Percentiles rank a stretch among this genome's conserved stretches.
Evolutionary conservation across 2,329 filamentous ascomycete species (phyloP).

Genomic region (Aspergillus glaucus): DNA sequence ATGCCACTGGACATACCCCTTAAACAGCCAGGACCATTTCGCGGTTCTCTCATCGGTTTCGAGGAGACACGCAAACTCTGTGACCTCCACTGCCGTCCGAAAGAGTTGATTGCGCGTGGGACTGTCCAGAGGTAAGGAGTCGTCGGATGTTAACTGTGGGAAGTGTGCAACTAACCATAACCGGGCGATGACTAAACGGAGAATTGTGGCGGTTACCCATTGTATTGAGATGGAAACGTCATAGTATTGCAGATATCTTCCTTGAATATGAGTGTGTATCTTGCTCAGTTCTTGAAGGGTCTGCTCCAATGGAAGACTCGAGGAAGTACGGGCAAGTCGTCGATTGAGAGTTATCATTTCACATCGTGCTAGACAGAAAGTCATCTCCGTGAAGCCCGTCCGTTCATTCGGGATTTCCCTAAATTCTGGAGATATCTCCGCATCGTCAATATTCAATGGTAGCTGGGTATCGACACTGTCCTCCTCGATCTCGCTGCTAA

Average conservation of each 20-base stretch:
- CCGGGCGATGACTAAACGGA: conserved; percentile 10
- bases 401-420: conserved; percentile 39
- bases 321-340: conserved; percentile 24
- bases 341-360: conserved; percentile 39
- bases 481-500: conserved; percentile 22
- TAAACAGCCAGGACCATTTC: conserved; percentile 58
- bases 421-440: conserved; percentile 40
- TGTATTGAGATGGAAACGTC: conserved; percentile 7
- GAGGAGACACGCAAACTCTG: conserved; percentile 60
- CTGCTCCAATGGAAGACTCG: conserved; percentile 5
- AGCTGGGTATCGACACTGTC: conserved; percentile 36
- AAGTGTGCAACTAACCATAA: conserved; percentile 14
- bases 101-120: conserved; percentile 44
- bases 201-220: conserved; percentile 7
- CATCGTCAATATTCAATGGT: conserved; percentile 47
- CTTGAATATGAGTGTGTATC: conserved; percentile 9
- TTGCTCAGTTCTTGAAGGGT: conserved; percentile 2
- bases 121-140: background rate
- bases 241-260: conserved; percentile 12
- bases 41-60: conserved; percentile 53
- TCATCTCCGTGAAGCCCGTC: conserved; percentile 47
- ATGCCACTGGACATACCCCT: conserved; percentile 58
- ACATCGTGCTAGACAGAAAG: conserved; percentile 43
- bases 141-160: conserved; percentile 2
- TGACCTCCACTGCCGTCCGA: conserved; percentile 61